Evolutionary conservation across 2,329 filamentous ascomycete genomes (phyloP).

Genomic region (Penicillium sp.): DNA sequence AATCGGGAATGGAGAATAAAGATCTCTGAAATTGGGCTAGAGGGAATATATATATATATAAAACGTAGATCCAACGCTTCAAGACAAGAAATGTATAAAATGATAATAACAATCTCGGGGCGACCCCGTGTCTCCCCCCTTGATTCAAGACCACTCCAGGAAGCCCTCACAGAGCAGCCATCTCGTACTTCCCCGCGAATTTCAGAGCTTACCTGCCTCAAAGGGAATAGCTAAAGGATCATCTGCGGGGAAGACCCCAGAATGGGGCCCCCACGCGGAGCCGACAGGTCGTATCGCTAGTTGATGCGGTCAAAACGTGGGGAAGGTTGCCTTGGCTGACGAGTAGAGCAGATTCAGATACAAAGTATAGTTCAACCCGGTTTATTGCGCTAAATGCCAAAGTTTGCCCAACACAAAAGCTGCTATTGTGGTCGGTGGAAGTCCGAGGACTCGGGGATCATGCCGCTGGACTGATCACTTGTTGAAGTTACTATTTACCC

Average conservation of each 20-base stretch:
- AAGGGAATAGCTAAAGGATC: neutral
- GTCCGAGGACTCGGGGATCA: conserved; percentile 12
- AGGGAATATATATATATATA: neutral
- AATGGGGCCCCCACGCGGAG: conserved; percentile 2
- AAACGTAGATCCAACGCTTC: too few relatives aligned
- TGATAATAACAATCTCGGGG: neutral
- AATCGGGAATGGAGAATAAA: neutral
- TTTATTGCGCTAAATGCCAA: neutral
- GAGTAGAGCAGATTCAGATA: neutral
- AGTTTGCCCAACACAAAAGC: neutral
- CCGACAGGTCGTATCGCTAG: neutral
- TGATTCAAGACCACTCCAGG: neutral
- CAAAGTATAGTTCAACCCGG: neutral
- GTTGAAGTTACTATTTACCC: neutral
- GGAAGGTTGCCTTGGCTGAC: conserved; percentile 15
- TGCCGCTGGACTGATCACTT: neutral
- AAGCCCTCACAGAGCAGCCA: neutral
- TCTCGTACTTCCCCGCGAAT: conserved; percentile 5
- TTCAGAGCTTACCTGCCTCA: conserved; percentile 1
- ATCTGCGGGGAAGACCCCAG: conserved; percentile 21
- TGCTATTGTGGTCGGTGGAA: conserved; percentile 6
- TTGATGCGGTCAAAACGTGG: neutral
- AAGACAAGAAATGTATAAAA: neutral
- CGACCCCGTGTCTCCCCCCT: neutral
- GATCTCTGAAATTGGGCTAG: neutral